Evolutionary conservation across 2,329 filamentous ascomycete genomes (phyloP).

Genomic region (Septoria linicola): DNA sequence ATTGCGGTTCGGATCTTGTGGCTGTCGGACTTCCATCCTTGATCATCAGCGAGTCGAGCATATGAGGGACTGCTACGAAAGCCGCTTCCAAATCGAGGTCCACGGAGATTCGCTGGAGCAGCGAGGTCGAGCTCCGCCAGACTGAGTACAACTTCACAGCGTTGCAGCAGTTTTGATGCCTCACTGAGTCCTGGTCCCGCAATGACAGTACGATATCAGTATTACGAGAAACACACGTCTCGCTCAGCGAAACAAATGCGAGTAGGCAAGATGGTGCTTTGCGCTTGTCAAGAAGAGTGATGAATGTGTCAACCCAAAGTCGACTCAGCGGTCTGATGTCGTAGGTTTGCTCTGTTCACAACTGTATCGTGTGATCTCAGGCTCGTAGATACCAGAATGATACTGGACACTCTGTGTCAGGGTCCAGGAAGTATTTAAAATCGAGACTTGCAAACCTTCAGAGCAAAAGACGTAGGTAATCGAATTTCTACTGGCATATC

Average conservation of each 20-base stretch:
- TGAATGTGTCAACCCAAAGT: background rate
- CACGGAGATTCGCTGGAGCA: background rate
- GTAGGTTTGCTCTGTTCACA: background rate
- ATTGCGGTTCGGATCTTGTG: background rate
- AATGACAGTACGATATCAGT: background rate
- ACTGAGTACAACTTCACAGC: too few species aligned
- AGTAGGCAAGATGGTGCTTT: background rate
- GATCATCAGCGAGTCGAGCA: background rate
- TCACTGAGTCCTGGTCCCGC: background rate
- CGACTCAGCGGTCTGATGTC: background rate
- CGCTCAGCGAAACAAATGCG: background rate
- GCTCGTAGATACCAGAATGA: background rate
- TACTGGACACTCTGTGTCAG: conserved; percentile 5
- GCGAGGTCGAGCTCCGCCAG: too few species aligned
- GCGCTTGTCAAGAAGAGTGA: background rate
- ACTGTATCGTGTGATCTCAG: conserved; percentile 9
- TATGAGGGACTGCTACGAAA: background rate
- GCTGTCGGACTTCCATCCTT: background rate
- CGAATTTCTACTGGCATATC: background rate
- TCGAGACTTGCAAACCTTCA: background rate
- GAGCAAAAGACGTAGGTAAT: conserved; percentile 3
- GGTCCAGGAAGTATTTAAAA: conserved; percentile 3
- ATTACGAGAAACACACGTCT: too few species aligned
- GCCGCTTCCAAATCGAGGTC: background rate
- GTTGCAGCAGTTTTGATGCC: too few species aligned